Base-by-base conservation (phyloP, 345 rosid species). In the Citrus cavaleriei region DNA sequence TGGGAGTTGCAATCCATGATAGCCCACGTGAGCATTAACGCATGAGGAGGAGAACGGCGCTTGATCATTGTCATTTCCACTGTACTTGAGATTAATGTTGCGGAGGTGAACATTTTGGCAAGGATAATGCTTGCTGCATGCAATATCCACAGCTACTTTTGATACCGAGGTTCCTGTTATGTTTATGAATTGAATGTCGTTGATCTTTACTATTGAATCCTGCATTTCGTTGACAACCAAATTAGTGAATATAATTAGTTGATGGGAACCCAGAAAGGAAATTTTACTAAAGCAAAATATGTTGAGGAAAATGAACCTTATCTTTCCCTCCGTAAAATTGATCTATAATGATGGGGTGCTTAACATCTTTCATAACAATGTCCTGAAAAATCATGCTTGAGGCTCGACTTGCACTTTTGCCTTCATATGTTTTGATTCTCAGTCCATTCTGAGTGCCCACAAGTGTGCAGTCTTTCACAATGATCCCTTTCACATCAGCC, bases 341-440 rank as follows among this genome's bases (percentile, higher is more conserved):
- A 82, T 94, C 91, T 24, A 94, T 90, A 69, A 92, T 74, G 72
- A 94, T 88, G 42, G 98, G 98, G 74, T 85, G 83, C 75, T 77
- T 82, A 64, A 94, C 98, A 34, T 84, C 80, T 7, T 85, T 68
- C 87, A 92, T 88, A 28, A 87, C 0, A 12, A 94, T 82, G 73
- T 92, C 81, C 34, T 80, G 63, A 78, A 88, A 94, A 66, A 81
- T 69, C 35, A 92, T 69, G 49, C 58, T 67, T 3, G 87, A 67
- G 42, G 93, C 97, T 25, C 67, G 79, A 77, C 88, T 81, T 10
- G 87, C 86, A 27, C 80, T 82, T 59, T 95, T 81, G 7, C 86
- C 87, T 14, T 80, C 86, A 80, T 81, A 87, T 24, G 98, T 94
- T 79, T 94, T 94, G 90, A 94, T 92, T 70, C 98, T 85, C 37